Evolutionary conservation across 2,329 filamentous ascomycete species (phyloP).

Genomic region (Paecilomyces fulvus): DNA sequence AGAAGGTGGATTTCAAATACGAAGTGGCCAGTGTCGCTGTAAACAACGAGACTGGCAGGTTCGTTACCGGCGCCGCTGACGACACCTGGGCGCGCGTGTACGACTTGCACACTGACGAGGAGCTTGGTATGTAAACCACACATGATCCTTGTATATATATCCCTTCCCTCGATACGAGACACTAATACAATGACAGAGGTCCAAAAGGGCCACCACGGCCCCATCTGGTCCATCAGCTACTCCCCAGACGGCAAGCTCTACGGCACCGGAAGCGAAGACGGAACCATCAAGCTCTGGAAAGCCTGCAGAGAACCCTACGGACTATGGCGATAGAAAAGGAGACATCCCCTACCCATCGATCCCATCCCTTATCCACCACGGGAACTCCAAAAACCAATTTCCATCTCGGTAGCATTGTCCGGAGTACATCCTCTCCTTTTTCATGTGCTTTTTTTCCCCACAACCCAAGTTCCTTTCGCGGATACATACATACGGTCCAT

Average conservation of each 20-base stretch:
- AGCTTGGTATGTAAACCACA: conserved; percentile 50
- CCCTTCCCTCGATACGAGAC: conserved; percentile 2
- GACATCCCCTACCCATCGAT: background rate
- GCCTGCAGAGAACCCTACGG: conserved; percentile 57
- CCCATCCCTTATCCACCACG: background rate
- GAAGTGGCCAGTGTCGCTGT: conserved; percentile 87
- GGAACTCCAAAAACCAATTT: background rate
- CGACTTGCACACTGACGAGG: conserved; percentile 72
- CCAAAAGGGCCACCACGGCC: conserved; percentile 93
- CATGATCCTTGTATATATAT: background rate
- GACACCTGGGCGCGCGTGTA: conserved; percentile 98
- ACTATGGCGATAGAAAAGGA: conserved; percentile 46
- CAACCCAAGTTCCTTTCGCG: background rate
- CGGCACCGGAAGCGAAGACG: conserved; percentile 92
- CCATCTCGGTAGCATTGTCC: background rate
- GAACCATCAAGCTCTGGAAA: conserved; percentile 89
- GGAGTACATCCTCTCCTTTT: background rate
- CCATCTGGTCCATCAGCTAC: conserved; percentile 93
- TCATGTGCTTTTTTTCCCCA: background rate
- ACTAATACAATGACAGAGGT: conserved; percentile 52
- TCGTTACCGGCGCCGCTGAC: conserved; percentile 73
- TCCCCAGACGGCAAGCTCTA: conserved; percentile 94
- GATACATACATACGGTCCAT: background rate
- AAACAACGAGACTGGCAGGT: conserved; percentile 69
- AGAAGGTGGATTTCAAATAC: conserved; percentile 69